These are phyloP conservation scores for Globisporangium polare DNA, from an alignment of 352 stramenopile species.

Conservation along the genomic window DNA sequence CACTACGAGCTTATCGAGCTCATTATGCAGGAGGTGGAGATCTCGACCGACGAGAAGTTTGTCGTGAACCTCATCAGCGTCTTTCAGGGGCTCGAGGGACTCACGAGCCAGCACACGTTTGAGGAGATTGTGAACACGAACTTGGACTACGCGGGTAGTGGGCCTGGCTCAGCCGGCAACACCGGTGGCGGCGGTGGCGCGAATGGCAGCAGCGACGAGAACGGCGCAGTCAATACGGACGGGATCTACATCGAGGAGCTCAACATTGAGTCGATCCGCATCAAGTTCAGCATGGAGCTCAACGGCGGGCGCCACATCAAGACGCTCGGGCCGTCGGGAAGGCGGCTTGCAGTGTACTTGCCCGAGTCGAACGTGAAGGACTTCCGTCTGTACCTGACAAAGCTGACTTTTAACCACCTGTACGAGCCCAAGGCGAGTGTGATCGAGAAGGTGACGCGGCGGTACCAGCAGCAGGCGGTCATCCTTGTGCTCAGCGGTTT, in stretches of 20 bases:
- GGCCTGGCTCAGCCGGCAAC: slow-evolving; percentile 17
- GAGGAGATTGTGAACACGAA: slow-evolving; percentile 79
- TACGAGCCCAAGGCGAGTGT: slow-evolving; percentile 78
- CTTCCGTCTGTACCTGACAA: slow-evolving; percentile 81
- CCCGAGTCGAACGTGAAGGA: slow-evolving; percentile 89
- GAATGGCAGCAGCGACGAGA: slow-evolving; percentile 17
- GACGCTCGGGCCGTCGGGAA: slow-evolving; percentile 68
- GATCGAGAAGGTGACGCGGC: slow-evolving; percentile 68
- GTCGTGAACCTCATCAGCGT: slow-evolving; percentile 88
- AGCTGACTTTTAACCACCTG: slow-evolving; percentile 74
- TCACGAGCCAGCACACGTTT: slow-evolving; percentile 72
- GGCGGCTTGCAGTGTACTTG: slow-evolving; percentile 77
- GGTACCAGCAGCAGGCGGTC: slow-evolving; percentile 84
- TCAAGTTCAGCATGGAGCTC: slow-evolving; percentile 87
- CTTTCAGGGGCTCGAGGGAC: slow-evolving; percentile 78
- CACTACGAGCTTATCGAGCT: slow-evolving; percentile 87
- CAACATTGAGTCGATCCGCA: slow-evolving; percentile 75
- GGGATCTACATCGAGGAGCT: slow-evolving; percentile 88
- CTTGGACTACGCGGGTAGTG: slow-evolving; percentile 46
- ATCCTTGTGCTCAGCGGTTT: slow-evolving; percentile 80
- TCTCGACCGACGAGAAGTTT: slow-evolving; percentile 89
- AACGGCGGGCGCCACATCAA: slow-evolving; percentile 84
- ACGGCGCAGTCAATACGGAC: slow-evolving; percentile 26
- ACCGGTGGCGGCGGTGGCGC: slow-evolving; percentile 18
- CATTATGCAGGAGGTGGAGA: slow-evolving; percentile 84